Evolutionary conservation across 306 rosid species (phyloP), one percentile per base, ranked within the genome.

Genomic region (Senna tora): DNA sequence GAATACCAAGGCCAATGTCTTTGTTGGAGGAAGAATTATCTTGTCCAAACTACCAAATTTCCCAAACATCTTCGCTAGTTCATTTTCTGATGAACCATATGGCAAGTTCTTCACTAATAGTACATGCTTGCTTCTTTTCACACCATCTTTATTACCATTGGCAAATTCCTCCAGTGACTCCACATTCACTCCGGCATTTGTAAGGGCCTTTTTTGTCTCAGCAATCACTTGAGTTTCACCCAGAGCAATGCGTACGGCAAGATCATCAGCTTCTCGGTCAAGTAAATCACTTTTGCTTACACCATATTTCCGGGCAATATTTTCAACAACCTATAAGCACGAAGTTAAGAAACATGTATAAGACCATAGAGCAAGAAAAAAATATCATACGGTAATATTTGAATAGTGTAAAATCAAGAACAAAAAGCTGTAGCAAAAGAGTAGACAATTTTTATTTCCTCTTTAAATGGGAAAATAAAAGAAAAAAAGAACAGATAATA

Each of bases 221-320:
- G 88, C 82, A 82, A 94, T 87, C 79, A 91, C 96, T 85, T 91
- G 95, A 62, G 96, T 85, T 83, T 94, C 96, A 41, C 93, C 99
- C 79, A 87, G 77, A 62, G 99, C 96, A 75, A 91, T 77, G 7
- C 91, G 86, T 36, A 91, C 93, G 21, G 99, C 96, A 46, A 89
- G 91, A 86, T 89, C 95, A 77, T 84, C 87, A 64, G 98, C 96
- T 75, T 91, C 95, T 19, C 79, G 80, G 66, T 89, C 97, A 66
- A 91, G 87, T 12, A 94, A 84, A 62, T 87, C 96, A 81, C 92
- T 72, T 84, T 94, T 94, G 75, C 86, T 86, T 12, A 94, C 91
- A 62, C 97, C 96, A 76, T 82, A 76, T 81, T 83, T 94, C 77
- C 90, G 83, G 60, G 97, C 92, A 76, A 86, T 80, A 60, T 87